These are phyloP conservation scores for Aaosphaeria arxii DNA, from an alignment of 2,329 filamentous ascomycete genomes.

Conservation along the genomic window DNA sequence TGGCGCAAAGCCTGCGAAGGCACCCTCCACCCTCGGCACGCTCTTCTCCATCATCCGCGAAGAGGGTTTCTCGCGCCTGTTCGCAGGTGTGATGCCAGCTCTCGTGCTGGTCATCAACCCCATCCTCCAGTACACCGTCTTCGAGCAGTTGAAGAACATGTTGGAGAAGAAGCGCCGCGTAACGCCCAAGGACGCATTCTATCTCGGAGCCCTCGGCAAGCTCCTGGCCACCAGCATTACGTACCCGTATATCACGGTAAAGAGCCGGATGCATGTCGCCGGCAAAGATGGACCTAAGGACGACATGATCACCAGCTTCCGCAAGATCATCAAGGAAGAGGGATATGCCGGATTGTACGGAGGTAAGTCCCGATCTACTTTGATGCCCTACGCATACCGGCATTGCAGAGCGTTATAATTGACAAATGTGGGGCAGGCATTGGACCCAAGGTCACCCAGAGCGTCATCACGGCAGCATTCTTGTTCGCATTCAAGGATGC, in stretches of 20 bases:
- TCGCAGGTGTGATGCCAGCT: constrained; percentile 88
- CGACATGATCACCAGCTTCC: constrained; percentile 74
- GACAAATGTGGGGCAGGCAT: constrained; percentile 60
- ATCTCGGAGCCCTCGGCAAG: constrained; percentile 90
- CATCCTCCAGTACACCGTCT: constrained; percentile 97
- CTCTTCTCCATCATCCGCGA: constrained; percentile 75
- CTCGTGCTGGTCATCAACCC: constrained; percentile 96
- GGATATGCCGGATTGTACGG: constrained; percentile 92
- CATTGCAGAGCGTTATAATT: too few relatives aligned
- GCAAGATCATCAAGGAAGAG: constrained; percentile 78
- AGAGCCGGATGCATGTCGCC: constrained; percentile 95
- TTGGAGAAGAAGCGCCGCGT: constrained; percentile 75
- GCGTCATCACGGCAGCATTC: constrained; percentile 92
- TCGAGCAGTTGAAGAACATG: constrained; percentile 94
- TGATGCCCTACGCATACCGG: too few relatives aligned
- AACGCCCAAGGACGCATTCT: constrained; percentile 83
- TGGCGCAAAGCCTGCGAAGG: constrained; percentile 47
- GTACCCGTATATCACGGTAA: constrained; percentile 98
- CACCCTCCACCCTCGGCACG: constrained; percentile 75
- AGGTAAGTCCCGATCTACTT: constrained; percentile 55
- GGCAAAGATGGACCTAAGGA: constrained; percentile 72
- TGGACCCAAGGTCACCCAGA: constrained; percentile 93
- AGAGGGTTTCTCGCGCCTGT: constrained; percentile 81
- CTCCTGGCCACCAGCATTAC: constrained; percentile 90
- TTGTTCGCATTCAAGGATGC: constrained; percentile 98